phyloP scores from a whole-genome alignment of 2,329 filamentous ascomycete genomes.

The Thielaviopsis populi region DNA sequence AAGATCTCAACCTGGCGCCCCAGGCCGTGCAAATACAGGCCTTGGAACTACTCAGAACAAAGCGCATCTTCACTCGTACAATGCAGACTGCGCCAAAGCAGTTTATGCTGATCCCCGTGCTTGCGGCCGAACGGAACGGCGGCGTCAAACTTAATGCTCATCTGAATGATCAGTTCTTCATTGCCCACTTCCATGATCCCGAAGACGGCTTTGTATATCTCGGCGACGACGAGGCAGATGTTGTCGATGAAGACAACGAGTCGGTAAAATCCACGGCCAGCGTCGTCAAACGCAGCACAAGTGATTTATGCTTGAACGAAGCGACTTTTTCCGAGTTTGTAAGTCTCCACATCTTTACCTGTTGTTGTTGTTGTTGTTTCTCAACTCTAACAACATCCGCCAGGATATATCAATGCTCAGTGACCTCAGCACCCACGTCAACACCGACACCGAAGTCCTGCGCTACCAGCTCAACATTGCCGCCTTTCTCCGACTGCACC shows the following conservation, averaged over 20 bases:
- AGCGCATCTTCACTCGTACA: constrained; percentile 60
- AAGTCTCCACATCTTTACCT: constrained; percentile 19
- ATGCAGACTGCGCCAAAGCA: constrained; percentile 58
- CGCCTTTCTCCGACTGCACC: constrained; percentile 74
- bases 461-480: constrained; percentile 80
- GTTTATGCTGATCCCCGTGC: constrained; percentile 68
- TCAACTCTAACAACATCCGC: constrained; percentile 17
- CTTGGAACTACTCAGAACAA: constrained; percentile 61
- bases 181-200: constrained; percentile 70
- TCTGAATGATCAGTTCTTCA: constrained; percentile 69
- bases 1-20: constrained; percentile 60
- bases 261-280: constrained; percentile 28
- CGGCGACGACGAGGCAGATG: constrained; percentile 31
- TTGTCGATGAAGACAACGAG: constrained; percentile 23
- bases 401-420: constrained; percentile 46
- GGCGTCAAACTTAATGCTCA: constrained; percentile 38
- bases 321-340: constrained; percentile 30
- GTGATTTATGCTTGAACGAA: constrained; percentile 15
- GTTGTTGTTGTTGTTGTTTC: too few relatives aligned
- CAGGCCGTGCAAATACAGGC: constrained; percentile 69
- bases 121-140: constrained; percentile 35
- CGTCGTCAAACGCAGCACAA: constrained; percentile 29
- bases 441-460: constrained; percentile 58
- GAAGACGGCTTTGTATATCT: constrained; percentile 60
- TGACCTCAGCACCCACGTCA: constrained; percentile 41